Evolutionary conservation across 495 filamentous ascomycete genomes (phyloP).

Genomic region (Daldinia grandis): DNA sequence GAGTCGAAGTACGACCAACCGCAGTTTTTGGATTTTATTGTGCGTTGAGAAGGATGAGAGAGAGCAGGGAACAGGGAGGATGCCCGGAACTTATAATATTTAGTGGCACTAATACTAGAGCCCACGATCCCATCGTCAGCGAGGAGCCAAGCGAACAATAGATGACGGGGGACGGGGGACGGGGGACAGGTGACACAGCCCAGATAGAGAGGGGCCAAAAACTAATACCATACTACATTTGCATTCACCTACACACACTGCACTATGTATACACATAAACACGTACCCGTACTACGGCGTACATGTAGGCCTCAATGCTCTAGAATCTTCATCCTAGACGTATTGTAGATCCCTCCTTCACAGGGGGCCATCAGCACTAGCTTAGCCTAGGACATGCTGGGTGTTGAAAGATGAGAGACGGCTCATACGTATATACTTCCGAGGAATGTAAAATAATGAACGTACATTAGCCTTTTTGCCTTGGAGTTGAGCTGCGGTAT

Average conservation of each 20-base stretch:
- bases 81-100: slow-evolving; percentile 37
- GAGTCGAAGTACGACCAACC: slow-evolving; percentile 27
- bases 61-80: slow-evolving; percentile 28
- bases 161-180: slow-evolving; percentile 6
- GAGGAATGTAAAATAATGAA: slow-evolving; percentile 20
- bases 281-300: slow-evolving; percentile 40
- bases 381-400: slow-evolving; percentile 18
- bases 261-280: slow-evolving; percentile 26
- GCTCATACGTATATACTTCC: slow-evolving; percentile 5
- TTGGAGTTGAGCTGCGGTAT: slow-evolving; percentile 7
- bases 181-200: slow-evolving; percentile 35
- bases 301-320: slow-evolving; percentile 38
- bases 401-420: slow-evolving; percentile 11
- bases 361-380: slow-evolving; percentile 28
- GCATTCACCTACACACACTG: slow-evolving; percentile 7
- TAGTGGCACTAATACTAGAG: slow-evolving; percentile 33
- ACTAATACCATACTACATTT: slow-evolving; percentile 13
- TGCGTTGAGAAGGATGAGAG: slow-evolving; percentile 27
- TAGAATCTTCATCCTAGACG: slow-evolving; percentile 38
- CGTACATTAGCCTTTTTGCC: slow-evolving; percentile 14
- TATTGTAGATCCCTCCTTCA: slow-evolving; percentile 35
- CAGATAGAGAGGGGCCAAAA: slow-evolving; percentile 22
- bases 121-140: slow-evolving; percentile 41
- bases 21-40: slow-evolving; percentile 19
- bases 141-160: slow-evolving; percentile 20